Evolutionary conservation across 768 basidiomycete species (phyloP), one percentile per base, ranked within the genome.

Genomic region (Phaffia tasmanica): DNA sequence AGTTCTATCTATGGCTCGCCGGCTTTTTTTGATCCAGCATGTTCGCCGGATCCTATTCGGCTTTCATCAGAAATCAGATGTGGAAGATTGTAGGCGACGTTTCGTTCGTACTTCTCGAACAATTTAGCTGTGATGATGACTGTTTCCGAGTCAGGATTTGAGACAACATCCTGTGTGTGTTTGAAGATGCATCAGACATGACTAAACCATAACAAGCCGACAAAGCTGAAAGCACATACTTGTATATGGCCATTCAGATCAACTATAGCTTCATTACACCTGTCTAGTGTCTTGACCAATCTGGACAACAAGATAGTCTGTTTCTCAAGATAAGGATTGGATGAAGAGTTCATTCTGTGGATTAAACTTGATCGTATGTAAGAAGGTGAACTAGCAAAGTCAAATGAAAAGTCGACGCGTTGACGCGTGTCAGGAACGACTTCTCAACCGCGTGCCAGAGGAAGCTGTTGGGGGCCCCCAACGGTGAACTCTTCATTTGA

Each of bases 271-370:
- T 97, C 92, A 42, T 90, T 90, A 77, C 89, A 93, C 77, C 91
- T 92, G 62, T 88, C 88, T 7, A 87, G 83, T 71, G 89, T 94
- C 78, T 92, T 93, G 29, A 90, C 79, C 72, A 97, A 92, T 30
- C 92, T 83, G 71, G 94, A 89, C 3, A 95, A 81, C 23, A 94
- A 82, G 56, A 92, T 85, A 42, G 88, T 89, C 74, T 97, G 92
- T 53, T 88, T 82, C 76, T 93, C 90, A 60, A 89, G 88, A 72
- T 97, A 91, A 25, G 92, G 92, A 75, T 94, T 94, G 35, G 35
- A 42, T 42, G 35, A 42, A 42, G 35, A 42, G 35, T 42, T 42
- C 35, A 42, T 42, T 11, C 11, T 11, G 35, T 42, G 11, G 35
- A 5, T 42, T 11, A 42, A 42, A 42, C 6, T 42, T 42, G 35